These are phyloP conservation scores for Coffea canephora DNA, from an alignment of 257 asterid genomes.

Conservation along the genomic window DNA sequence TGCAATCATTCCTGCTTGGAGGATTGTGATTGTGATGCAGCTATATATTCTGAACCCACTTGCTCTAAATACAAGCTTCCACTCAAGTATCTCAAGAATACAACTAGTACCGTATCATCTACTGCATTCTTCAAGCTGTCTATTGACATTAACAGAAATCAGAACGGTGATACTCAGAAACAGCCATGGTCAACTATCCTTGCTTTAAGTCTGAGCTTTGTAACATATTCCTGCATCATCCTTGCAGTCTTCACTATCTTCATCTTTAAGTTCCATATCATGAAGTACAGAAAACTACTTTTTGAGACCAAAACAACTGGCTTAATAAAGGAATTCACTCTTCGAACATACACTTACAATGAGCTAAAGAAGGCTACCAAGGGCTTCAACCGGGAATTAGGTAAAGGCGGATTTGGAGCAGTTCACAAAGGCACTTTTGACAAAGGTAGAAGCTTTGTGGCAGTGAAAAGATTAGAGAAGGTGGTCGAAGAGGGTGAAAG, in stretches of 20 bases:
- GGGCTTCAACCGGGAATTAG: constrained; percentile 26
- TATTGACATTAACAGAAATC: not conserved
- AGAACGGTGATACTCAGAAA: constrained; percentile 16
- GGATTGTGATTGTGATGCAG: constrained; percentile 33
- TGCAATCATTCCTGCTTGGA: constrained; percentile 19
- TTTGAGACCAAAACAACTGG: constrained; percentile 18
- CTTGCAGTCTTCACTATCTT: constrained; percentile 17
- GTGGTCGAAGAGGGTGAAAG: constrained; percentile 31
- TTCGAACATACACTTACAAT: constrained; percentile 21
- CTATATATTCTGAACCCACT: not conserved
- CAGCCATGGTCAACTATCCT: constrained; percentile 26
- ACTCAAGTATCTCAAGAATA: constrained; percentile 19
- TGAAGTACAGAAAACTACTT: constrained; percentile 20
- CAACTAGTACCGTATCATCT: not conserved
- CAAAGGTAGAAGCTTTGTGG: constrained; percentile 22
- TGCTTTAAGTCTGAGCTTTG: constrained; percentile 15
- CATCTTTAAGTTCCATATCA: constrained; percentile 15
- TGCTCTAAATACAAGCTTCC: constrained; percentile 26
- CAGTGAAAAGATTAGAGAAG: constrained; percentile 29
- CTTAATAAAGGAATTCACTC: constrained; percentile 23
- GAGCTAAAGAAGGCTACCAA: constrained; percentile 25
- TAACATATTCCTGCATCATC: constrained; percentile 14
- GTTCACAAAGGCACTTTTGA: constrained; percentile 26
- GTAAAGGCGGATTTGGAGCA: constrained; percentile 27
- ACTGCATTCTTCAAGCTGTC: constrained; percentile 25